Base-by-base conservation (phyloP, 768 basidiomycete species). In the Boletus barrowsii region DNA sequence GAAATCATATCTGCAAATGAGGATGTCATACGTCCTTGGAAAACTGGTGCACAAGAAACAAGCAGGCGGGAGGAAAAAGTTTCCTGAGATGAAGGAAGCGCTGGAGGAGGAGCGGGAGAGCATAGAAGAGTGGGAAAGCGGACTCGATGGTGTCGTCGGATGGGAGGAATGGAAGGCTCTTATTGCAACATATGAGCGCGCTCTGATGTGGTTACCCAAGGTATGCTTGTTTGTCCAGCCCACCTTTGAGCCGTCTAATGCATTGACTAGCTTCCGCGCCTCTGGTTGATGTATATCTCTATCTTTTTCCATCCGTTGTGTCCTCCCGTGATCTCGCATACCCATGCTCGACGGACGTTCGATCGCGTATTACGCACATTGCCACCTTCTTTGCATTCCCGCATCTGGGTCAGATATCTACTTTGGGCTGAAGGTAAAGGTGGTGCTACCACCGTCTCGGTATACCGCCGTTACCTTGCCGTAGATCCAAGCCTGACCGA, bases 111-210 rank as follows among this genome's bases (percentile, higher is more conserved):
- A 92, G 58, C 76, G 81, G 57, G 87, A 87, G 56, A 86, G 89
- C 56, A 67, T 88, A 44, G 86, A 92, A 66, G 77, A 88, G 60
- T 98, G 95, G 93, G 84, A 90, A 45, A 86, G 83, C 7, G 87
- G 90, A 17, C 72, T 98, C 47, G 91, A 98, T 66, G 84, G 87
- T 3, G 76, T 94, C 7, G 79, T 97, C n/a, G 97, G 96, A 6
- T 97, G 88, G 86, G 87, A 91, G 60, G 97, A 99, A 71, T 99
- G 97, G 97, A 92, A 83, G 66, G 74, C 84, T 15, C 80, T 99
- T 13, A 79, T 96, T 17, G 89, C 93, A 10, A 82, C 84, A 0
- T 96, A 93, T 67, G 97, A 99, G 67, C 83, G 97, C 55, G 91
- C 92, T 54, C 75, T 99, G 39, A 92, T 92, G 86, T 98, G 93